phyloP scores from a whole-genome alignment of 306 rosid species.

The Vigna unguiculata region DNA sequence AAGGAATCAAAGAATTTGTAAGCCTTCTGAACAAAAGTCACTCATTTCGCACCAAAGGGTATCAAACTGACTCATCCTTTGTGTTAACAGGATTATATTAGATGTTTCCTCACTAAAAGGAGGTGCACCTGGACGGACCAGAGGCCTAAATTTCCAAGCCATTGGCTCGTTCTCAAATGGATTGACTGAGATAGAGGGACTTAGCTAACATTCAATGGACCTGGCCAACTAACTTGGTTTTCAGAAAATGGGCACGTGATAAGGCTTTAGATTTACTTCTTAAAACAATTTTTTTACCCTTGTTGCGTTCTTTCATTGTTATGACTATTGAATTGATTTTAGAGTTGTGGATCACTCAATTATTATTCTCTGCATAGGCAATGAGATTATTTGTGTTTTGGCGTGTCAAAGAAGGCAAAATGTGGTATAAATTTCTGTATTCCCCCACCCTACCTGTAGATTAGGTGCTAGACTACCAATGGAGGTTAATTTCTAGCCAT shows the following conservation, averaged over 20 bases:
- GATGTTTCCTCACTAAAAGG: conserved; percentile 80
- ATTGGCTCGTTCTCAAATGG: conserved; percentile 57
- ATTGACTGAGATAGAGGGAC: conserved; percentile 48
- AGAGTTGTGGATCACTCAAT: conserved; percentile 37
- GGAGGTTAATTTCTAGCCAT: conserved; percentile 5
- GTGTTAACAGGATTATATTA: conserved; percentile 69
- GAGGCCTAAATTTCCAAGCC: conserved; percentile 73
- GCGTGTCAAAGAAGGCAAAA: too few species aligned
- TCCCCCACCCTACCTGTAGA: too few species aligned
- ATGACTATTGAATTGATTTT: conserved; percentile 48
- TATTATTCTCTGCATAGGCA: conserved; percentile 6
- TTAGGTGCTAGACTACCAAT: conserved; percentile 1
- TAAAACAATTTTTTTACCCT: conserved; percentile 24
- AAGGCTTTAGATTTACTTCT: conserved; percentile 45
- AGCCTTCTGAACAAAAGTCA: conserved; percentile 46
- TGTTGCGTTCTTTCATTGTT: conserved; percentile 51
- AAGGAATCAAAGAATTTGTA: conserved; percentile 66
- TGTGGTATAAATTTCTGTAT: too few species aligned
- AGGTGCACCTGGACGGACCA: conserved; percentile 91
- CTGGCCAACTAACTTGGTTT: conserved; percentile 57
- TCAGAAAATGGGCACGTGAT: conserved; percentile 22
- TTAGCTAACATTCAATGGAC: conserved; percentile 56
- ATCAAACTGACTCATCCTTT: conserved; percentile 11
- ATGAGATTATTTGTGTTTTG: too few species aligned
- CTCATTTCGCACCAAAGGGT: neutral